Evolutionary conservation across 225 moss, liverwort and hornwort genomes (phyloP).

Genomic region (Climacium dendroides): DNA sequence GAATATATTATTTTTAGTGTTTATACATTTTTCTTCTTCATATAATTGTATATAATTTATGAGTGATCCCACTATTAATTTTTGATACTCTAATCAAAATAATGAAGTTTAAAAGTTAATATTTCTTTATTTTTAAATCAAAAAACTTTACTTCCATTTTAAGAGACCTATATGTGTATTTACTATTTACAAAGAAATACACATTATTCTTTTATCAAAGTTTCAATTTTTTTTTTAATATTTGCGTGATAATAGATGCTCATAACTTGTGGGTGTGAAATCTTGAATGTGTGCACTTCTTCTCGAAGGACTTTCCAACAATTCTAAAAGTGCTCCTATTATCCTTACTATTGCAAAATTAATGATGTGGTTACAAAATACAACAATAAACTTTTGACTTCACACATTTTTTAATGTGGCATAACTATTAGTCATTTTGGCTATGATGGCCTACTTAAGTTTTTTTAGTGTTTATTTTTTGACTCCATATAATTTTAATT

Average conservation of each 20-base stretch:
- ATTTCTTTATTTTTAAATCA: background rate
- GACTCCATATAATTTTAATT: background rate
- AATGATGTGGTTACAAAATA: background rate
- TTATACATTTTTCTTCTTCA: background rate
- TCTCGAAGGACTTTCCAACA: background rate
- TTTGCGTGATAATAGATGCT: background rate
- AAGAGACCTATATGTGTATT: no score
- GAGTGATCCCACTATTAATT: background rate
- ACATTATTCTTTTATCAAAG: background rate
- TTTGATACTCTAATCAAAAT: background rate
- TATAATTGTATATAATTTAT: background rate
- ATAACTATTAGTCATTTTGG: background rate
- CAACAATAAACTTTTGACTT: background rate
- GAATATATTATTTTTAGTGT: rapidly evolving
- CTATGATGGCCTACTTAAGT: background rate
- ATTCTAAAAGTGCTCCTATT: background rate
- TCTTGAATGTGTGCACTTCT: background rate
- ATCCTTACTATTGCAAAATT: background rate
- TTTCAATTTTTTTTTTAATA: background rate
- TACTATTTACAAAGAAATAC: background rate
- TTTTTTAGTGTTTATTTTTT: background rate
- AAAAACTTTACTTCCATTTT: background rate
- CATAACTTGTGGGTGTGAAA: background rate
- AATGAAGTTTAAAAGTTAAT: background rate
- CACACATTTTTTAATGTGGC: background rate